Evolutionary conservation across 164 flowering plant genomes (phyloP), one percentile per base, ranked within the genome.

Genomic region (Berberis thunbergii): DNA sequence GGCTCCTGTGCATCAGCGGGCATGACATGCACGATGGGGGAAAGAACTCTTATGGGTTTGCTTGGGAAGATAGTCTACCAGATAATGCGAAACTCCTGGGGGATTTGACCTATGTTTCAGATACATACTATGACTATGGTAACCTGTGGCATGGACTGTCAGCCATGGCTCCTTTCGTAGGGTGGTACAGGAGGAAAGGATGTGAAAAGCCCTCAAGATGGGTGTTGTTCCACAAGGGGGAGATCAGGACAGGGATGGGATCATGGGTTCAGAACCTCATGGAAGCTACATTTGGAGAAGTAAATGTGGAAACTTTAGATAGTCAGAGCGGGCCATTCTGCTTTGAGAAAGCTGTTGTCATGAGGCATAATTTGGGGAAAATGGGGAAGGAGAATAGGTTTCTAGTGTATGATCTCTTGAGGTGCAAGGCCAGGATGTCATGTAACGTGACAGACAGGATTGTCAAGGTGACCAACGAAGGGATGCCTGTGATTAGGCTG

Each of bases 161-260:
- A 4, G 59, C 59, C 3, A 26, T 56, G 41, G 59, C 59, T n/a
- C 59, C 59, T 13, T 56, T 56, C 40, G 59, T 56, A 1, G 9
- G 59, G 2, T 56, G 59, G 59, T 56, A 56, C 59, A n/a, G 6
- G 40, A 56, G 59, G 59, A 56, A 56, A 3, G 59, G 59, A 13
- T 56, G 59, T 56, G 59, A 26, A 40, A 56, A 8, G 3, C 59
- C 59, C 4, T 26, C 42, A 40, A 56, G 59, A 56, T 56, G 59
- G 59, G 42, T 56, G 41, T 56, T 56, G 59, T 56, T 7, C 41
- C 59, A 56, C 41, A 3, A 41, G 59, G 59, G 59, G 42, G n/a
- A 56, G 52, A 6, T 49, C 11, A 49, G 52, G 11, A 49, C 52
- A 49, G 11, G 52, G 6, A 49, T 11, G 11, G 11, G 52, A 11